Evolutionary conservation across 2,329 filamentous ascomycete species (phyloP), one percentile per base, ranked within the genome.

Genomic region (Pseudogymnoascus sp.): DNA sequence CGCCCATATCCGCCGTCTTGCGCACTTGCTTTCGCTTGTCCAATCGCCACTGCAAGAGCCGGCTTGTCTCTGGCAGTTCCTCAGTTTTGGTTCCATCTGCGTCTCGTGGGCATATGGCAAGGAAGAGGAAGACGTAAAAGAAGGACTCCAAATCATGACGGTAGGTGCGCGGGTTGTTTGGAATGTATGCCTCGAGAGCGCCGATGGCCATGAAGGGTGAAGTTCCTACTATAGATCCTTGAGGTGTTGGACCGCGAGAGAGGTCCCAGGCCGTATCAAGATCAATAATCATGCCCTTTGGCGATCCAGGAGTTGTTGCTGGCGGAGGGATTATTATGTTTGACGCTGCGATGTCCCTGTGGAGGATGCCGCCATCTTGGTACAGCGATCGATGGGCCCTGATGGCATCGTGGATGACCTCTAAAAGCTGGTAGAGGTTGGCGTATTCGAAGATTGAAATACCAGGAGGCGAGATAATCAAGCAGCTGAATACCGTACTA

Each of bases 61-160:
- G 63, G 62, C 67, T 69, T 28, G 38, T 63, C 33, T 63, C 62
- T n/a, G 65, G 67, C 18, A 60, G 62, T 5, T 49, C 62, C 5
- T 67, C 65, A 4, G 55, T 41, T 12, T 63, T 41, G 9, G 16
- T 11, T 8, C 40, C 40, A 2, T 41, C 40, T 12, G 9, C 16
- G 0, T 6, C 40, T 3, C 16, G 62, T 52, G 65, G 66, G 5
- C 66, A 65, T 63, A 70, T 69, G 60, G 68, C 64, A 11, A 61
- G 59, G 67, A 66, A 70, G 0, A 71, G 64, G 37, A 68, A 67
- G 55, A 68, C 68, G 41, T 69, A 69, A 55, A 71, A 63, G 49
- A 69, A 69, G 1, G 68, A 71, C 62, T 68, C 69, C 6, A 71
- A 61, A 41, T 69, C 69, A 55, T 70, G 67, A 0, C 68, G 68